Conservation (phyloP, 371 early-diverging fungal species). For the Entomophthora muscae region DNA sequence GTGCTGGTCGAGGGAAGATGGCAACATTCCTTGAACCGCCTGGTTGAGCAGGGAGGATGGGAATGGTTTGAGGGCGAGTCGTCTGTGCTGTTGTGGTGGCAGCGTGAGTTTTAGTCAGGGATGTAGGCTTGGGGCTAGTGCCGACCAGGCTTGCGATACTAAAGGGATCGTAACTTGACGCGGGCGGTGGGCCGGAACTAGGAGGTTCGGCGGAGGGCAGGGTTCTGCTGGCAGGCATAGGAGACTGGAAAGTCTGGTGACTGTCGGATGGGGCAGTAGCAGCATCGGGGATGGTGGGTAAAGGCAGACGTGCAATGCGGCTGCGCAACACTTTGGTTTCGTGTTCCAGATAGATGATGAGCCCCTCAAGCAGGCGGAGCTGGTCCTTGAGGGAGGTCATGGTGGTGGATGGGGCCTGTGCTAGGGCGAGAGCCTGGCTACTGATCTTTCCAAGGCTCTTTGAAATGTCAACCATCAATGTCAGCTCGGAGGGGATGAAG, state of each 20-base stretch:
- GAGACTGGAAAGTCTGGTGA: not conserved
- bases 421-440: not conserved
- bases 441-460: not conserved
- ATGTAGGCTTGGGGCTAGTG: not conserved
- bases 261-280: not conserved
- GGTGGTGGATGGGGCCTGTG: not conserved
- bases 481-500: not conserved
- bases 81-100: not conserved
- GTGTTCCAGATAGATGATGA: not conserved
- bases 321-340: not conserved
- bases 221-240: not conserved
- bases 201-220: not conserved
- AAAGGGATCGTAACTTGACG: not conserved
- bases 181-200: not conserved
- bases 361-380: not conserved
- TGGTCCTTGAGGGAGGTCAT: not conserved
- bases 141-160: not conserved
- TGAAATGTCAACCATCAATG: not conserved
- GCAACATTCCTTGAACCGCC: constrained; percentile 20
- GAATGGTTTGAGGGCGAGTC: not conserved
- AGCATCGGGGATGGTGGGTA: not conserved
- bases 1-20: not conserved
- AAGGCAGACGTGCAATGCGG: not conserved
- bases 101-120: not conserved
- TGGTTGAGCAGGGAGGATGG: not conserved